Evolutionary conservation across 108 stramenopile species (phyloP), one percentile per base, ranked within the genome.

Genomic region (Cylindrotheca fusiformis): DNA sequence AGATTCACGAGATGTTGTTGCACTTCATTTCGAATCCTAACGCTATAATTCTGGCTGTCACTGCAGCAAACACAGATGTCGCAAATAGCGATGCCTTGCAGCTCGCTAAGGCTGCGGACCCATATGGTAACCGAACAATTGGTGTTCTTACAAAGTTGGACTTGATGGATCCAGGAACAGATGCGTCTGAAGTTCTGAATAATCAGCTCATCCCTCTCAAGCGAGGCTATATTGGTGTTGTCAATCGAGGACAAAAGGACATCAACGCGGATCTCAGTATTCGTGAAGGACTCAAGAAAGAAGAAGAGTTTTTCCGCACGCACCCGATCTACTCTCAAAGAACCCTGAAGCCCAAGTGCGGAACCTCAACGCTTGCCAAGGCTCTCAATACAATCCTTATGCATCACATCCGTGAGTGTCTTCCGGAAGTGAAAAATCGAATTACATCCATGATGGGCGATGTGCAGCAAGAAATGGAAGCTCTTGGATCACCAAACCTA

Each of bases 131-230:
- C 63, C 79, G 99, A 19, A 99, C 99, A 5, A 88, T 99, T 60
- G 99, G 99, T 4, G 97, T 99, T 3, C 64, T 99, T 25, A 99
- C 97, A 24, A 99, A 99, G 77, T 67, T 97, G 14, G 99, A 99
- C 75, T 76, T 98, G 45, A 97, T 99, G 96, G 99, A 98, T 77
- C 91, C 91, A n/a, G 97, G 97, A 26, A 97, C 97, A 32, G 97
- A 98, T 79, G 94, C 90, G 0, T 58, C 71, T 27, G 95, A 97
- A 32, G 91, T 96, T 49, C 80, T 99, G 48, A 52, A 78, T 32
- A 98, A 98, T 65, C 80, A 80, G 47, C 83, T 97, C 22, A 95
- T 98, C 46, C 95, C 97, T 3, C 76, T 98, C 6, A 76, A 91
- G 12, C 72, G 83, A 23, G 99, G 99, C 23, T 99, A 94, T 69